Conservation (phyloP, 1,139 yeast species). For the Scheffersomyces titani region DNA sequence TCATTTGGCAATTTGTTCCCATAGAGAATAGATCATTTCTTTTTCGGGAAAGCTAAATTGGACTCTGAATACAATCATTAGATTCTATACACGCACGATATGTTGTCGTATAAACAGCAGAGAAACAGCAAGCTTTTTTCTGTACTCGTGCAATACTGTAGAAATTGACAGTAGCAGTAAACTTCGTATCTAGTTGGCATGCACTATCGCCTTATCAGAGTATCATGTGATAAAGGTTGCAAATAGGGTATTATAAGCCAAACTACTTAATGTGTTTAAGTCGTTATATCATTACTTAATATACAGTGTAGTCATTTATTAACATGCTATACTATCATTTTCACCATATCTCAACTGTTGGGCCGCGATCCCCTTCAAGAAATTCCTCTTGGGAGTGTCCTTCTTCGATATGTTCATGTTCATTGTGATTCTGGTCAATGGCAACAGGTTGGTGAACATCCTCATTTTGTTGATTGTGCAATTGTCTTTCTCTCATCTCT, state of each 20-base stretch:
- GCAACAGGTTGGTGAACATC: background rate
- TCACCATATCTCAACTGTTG: background rate
- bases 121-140: too few species aligned
- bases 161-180: too few species aligned
- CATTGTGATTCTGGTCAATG: background rate
- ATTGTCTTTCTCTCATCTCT: constrained; percentile 25
- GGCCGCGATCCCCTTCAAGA: background rate
- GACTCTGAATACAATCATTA: background rate
- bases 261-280: background rate
- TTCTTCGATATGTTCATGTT: background rate
- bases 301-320: background rate
- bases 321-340: background rate
- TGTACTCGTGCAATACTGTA: too few species aligned
- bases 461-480: constrained; percentile 13
- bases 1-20: background rate
- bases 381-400: background rate
- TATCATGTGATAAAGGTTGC: background rate
- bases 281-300: background rate
- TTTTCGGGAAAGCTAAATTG: background rate
- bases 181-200: too few species aligned
- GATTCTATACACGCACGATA: background rate
- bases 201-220: background rate
- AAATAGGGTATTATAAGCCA: too few species aligned
- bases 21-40: background rate
- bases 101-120: background rate